Evolutionary conservation across 352 stramenopile genomes (phyloP), one percentile per base, ranked within the genome.

Genomic region (Globisporangium carolinianum): DNA sequence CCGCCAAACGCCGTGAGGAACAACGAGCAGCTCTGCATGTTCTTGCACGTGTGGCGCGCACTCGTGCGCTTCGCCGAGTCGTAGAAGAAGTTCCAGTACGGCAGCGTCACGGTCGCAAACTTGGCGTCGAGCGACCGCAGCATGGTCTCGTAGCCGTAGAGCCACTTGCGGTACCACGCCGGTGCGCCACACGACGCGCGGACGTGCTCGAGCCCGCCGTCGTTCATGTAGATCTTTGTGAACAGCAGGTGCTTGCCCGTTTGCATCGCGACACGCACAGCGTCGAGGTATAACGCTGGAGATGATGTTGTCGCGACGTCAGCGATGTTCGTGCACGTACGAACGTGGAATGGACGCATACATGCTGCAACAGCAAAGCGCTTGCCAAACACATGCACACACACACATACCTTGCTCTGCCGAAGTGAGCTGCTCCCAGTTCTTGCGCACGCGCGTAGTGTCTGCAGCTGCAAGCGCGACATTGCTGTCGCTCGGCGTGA

Each of bases 131-230:
- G 63, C 39, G 67, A 74, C 9, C 75, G 76, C 47, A 89, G 62
- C 79, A 89, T 89, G 63, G 69, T 87, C 61, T 87, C 79, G 52
- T 87, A 89, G 3, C 68, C 79, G 24, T 83, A 61, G 42, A 89
- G 55, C 43, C 71, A 89, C 60, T 84, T 86, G 51, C 79, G 79
- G 58, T 89, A 79, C 79, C 79, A 89, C 11, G 73, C 73, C 0
- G 74, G 66, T 8, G 75, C 74, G 17, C 78, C 74, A 24, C 79
- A 87, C 2, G 70, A 83, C 38, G 58, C 62, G 9, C 69, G 73
- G 3, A 83, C 75, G 47, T 69, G 61, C 4, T 69, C 48, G 35
- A 83, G 57, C 54, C 69, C 67, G 6, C 43, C 47, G 2, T 53
- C 41, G 37, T 85, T 65, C 73, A 83, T 82, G 59, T 83, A 83